These are phyloP conservation scores for Parmelia sp. DNA, from an alignment of 495 filamentous ascomycete genomes.

Conservation along the genomic window DNA sequence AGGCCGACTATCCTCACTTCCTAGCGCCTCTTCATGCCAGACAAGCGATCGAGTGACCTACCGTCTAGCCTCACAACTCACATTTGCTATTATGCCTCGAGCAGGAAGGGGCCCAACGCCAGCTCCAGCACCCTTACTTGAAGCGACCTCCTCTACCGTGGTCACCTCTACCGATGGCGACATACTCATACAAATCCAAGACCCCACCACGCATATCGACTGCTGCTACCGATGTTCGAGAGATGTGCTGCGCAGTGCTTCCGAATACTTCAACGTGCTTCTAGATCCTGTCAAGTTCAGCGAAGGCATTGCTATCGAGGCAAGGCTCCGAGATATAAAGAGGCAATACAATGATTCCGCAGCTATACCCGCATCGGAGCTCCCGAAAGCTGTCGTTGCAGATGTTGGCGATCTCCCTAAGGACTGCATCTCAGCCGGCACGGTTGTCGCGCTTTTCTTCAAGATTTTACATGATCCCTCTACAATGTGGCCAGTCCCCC, in stretches of 20 bases:
- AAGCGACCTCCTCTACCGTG: background rate
- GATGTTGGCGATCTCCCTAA: conserved; percentile 18
- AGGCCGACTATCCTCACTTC: background rate
- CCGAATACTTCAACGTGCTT: conserved; percentile 41
- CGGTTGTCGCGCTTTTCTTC: conserved; percentile 16
- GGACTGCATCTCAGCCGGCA: background rate
- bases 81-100: conserved; percentile 7
- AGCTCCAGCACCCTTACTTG: background rate
- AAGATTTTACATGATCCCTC: conserved; percentile 16
- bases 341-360: conserved; percentile 11
- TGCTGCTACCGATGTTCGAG: conserved; percentile 19
- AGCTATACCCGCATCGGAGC: conserved; percentile 10
- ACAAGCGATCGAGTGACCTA: background rate
- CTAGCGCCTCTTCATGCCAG: background rate
- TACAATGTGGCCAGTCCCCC: conserved; percentile 12
- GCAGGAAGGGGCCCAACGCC: background rate
- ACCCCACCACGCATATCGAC: background rate
- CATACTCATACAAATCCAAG: conserved; percentile 16
- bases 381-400: conserved; percentile 19
- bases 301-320: conserved; percentile 34
- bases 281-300: conserved; percentile 44
- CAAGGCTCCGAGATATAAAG: conserved; percentile 12
- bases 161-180: conserved; percentile 16
- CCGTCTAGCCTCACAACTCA: background rate
- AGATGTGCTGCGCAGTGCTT: conserved; percentile 12